Evolutionary conservation across 2,329 filamentous ascomycete genomes (phyloP).

Genomic region (Cryphonectria radicalis): DNA sequence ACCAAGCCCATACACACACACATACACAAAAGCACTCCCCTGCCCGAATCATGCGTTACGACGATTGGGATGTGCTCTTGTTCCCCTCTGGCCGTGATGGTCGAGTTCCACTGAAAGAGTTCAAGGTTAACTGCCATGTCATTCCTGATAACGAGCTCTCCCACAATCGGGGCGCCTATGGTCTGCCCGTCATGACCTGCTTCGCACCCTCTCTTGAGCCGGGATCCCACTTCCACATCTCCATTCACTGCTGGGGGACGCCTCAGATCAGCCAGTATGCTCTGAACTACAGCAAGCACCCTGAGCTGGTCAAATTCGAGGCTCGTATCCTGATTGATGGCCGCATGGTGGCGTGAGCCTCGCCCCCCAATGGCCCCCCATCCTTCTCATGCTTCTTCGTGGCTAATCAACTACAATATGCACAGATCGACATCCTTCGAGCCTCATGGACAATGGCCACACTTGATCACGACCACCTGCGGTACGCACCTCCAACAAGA

Average conservation of each 20-base stretch:
- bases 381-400: background rate
- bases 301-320: slow-evolving; percentile 64
- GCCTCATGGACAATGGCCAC: slow-evolving; percentile 55
- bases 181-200: slow-evolving; percentile 69
- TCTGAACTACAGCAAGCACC: slow-evolving; percentile 58
- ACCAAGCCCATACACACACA: background rate
- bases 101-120: slow-evolving; percentile 77
- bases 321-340: slow-evolving; percentile 73
- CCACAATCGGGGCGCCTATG: slow-evolving; percentile 51
- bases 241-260: slow-evolving; percentile 73
- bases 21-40: background rate
- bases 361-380: background rate
- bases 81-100: slow-evolving; percentile 64
- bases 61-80: slow-evolving; percentile 84
- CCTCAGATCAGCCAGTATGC: slow-evolving; percentile 63
- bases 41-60: slow-evolving; percentile 70
- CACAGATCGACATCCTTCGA: slow-evolving; percentile 60
- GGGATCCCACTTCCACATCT: slow-evolving; percentile 69
- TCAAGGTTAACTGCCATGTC: slow-evolving; percentile 77
- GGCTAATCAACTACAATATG: background rate
- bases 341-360: slow-evolving; percentile 60
- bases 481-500: slow-evolving; percentile 37
- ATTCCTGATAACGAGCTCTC: slow-evolving; percentile 61
- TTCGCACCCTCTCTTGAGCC: slow-evolving; percentile 69
- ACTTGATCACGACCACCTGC: slow-evolving; percentile 51